These are phyloP conservation scores for Hymenoscyphus fructigenus DNA, from an alignment of 2,329 filamentous ascomycete genomes.

Conservation along the genomic window DNA sequence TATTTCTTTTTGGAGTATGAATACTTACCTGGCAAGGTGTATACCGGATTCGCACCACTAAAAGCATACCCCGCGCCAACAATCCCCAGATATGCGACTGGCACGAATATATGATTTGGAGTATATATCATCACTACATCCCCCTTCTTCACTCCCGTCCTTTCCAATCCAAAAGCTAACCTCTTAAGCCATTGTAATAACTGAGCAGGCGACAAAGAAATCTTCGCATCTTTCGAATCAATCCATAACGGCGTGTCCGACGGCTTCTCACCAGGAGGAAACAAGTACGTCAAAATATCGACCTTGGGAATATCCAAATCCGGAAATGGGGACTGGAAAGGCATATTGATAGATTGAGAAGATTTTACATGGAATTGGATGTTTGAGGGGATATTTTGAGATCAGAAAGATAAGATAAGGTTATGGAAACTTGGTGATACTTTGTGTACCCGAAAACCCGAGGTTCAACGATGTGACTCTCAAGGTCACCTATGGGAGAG, in stretches of 20 bases:
- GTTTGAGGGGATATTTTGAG: background rate
- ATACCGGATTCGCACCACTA: slow-evolving; percentile 53
- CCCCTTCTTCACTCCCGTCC: slow-evolving; percentile 45
- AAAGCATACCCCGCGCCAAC: slow-evolving; percentile 53
- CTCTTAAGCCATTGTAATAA: slow-evolving; percentile 51
- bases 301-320: slow-evolving; percentile 25
- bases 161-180: slow-evolving; percentile 49
- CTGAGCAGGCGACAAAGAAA: slow-evolving; percentile 47
- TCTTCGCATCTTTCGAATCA: slow-evolving; percentile 46
- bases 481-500: background rate
- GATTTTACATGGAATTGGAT: background rate
- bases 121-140: slow-evolving; percentile 56
- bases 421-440: slow-evolving; percentile 1
- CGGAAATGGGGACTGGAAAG: slow-evolving; percentile 24
- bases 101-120: slow-evolving; percentile 55
- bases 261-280: slow-evolving; percentile 41
- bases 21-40: slow-evolving; percentile 46
- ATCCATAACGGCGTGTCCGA: slow-evolving; percentile 52
- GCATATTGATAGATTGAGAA: slow-evolving; percentile 21
- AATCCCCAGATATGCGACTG: slow-evolving; percentile 53
- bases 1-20: background rate
- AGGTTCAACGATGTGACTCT: slow-evolving; percentile 5
- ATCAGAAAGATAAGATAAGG: background rate
- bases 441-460: slow-evolving; percentile 4
- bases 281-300: slow-evolving; percentile 28